Percentiles rank a stretch among this genome's conserved stretches.
phyloP scores from a whole-genome alignment of 192 early-diverging fungal species.

The Podila verticillata region DNA sequence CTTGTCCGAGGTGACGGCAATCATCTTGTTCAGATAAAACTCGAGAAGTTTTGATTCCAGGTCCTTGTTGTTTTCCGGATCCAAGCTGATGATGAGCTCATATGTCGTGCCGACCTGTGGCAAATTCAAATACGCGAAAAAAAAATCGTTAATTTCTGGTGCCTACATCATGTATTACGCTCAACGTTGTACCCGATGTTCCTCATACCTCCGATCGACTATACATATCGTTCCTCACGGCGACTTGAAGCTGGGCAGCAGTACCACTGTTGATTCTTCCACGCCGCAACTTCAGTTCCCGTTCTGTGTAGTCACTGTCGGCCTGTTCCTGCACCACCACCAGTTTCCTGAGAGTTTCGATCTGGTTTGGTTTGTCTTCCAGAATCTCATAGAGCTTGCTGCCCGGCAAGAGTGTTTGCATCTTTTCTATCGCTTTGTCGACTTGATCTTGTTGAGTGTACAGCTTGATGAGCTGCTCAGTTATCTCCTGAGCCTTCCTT shows the following conservation, averaged over 20 bases:
- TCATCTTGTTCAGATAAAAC: constrained; percentile 50
- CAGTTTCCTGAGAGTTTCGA: constrained; percentile 46
- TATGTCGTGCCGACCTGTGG: constrained; percentile 49
- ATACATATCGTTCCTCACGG: constrained; percentile 76
- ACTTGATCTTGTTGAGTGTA: constrained; percentile 52
- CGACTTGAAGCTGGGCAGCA: constrained; percentile 59
- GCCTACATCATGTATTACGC: neutral
- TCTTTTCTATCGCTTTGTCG: constrained; percentile 41
- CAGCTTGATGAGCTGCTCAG: constrained; percentile 63
- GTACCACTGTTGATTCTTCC: constrained; percentile 76
- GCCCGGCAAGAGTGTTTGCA: constrained; percentile 55
- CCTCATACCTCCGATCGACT: constrained; percentile 59
- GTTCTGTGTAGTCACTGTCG: constrained; percentile 57
- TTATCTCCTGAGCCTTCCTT: constrained; percentile 56
- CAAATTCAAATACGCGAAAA: neutral
- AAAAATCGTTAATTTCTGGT: neutral
- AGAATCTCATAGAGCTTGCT: constrained; percentile 56
- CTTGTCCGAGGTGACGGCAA: constrained; percentile 13
- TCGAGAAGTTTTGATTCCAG: constrained; percentile 35
- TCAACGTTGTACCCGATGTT: neutral
- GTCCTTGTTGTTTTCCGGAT: constrained; percentile 22
- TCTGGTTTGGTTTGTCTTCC: constrained; percentile 40
- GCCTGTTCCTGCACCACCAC: constrained; percentile 44
- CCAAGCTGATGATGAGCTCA: constrained; percentile 39
- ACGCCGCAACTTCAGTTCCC: constrained; percentile 71